Base-by-base conservation (phyloP, 2,329 filamentous ascomycete genomes). In the Pseudogymnoascus sp. region DNA sequence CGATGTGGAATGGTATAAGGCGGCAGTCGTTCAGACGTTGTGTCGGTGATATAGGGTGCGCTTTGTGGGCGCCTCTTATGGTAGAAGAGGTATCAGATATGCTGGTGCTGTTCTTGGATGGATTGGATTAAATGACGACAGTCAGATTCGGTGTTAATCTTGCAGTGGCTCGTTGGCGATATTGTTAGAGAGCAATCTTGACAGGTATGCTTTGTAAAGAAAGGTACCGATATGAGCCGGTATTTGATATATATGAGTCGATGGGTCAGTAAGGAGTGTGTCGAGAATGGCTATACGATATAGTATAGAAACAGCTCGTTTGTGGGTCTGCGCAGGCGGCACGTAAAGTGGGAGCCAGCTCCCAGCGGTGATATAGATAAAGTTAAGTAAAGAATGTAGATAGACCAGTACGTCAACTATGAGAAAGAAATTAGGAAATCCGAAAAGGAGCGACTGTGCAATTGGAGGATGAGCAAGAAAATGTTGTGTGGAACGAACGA, bases 261-360 rank as follows among this genome's bases (percentile, higher is more conserved):
- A 6, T 37, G 69, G 67, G 66, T 68, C 68, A 70, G 69, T 71
- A 73, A 72, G 70, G 72, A 72, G 65, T 65, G 78, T 79, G 72
- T 65, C 75, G 75, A 79, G 75, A 74, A 74, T 74, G 72, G 64
- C 71, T 71, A 72, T 74, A 72, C 70, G 68, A 70, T 14, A 70
- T 71, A 69, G 70, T 69, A 71, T 72, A 72, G 74, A 72, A 73
- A 73, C 74, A 75, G 75, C 77, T 77, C 76, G 76, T 77, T 78
- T 74, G 70, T 65, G 65, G 70, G 71, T 73, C 68, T 66, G 67
- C 70, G 70, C 67, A 67, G 69, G 68, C 70, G 68, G 70, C 70
- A 74, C 74, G 70, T 70, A 70, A 74, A 74, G 75, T 80, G 78
- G 82, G 80, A 81, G 77, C 81, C 80, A 81, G 80, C 80, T 83